Percentiles rank a stretch among this genome's conserved stretches.
Evolutionary conservation across 2,329 filamentous ascomycete genomes (phyloP).

Genomic region (Colletotrichum theobromicola): DNA sequence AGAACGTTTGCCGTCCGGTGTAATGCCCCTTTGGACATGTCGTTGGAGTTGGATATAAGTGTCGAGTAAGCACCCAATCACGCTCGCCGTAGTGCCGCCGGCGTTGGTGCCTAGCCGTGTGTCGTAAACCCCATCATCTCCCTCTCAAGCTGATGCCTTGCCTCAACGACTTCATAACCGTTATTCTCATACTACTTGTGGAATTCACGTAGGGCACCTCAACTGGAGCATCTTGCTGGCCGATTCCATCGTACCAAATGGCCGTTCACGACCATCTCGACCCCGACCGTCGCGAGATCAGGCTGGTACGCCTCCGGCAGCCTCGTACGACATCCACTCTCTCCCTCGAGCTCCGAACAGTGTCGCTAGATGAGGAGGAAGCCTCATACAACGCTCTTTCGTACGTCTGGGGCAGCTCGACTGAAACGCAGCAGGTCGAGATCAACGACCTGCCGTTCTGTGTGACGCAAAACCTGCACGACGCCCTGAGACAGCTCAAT

Average conservation of each 20-base stretch:
- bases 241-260: background rate
- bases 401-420: conserved; percentile 24
- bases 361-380: background rate
- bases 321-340: background rate
- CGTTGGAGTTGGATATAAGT: background rate
- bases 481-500: conserved; percentile 11
- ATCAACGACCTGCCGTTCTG: background rate
- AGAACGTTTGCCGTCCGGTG: rapidly evolving
- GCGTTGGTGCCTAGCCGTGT: background rate
- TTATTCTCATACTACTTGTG: background rate
- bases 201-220: background rate
- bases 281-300: conserved; percentile 8
- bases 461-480: background rate
- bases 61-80: background rate
- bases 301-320: conserved; percentile 17
- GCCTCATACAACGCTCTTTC: conserved; percentile 24
- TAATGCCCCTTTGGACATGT: background rate
- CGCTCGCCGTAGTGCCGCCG: background rate
- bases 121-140: rapidly evolving
- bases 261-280: background rate
- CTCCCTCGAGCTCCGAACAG: conserved; percentile 15
- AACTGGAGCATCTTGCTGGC: background rate
- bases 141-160: background rate
- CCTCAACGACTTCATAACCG: background rate
- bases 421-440: background rate